Conservation (phyloP, 1,284 basidiomycete genomes). For the Ustilago cynodontis region DNA sequence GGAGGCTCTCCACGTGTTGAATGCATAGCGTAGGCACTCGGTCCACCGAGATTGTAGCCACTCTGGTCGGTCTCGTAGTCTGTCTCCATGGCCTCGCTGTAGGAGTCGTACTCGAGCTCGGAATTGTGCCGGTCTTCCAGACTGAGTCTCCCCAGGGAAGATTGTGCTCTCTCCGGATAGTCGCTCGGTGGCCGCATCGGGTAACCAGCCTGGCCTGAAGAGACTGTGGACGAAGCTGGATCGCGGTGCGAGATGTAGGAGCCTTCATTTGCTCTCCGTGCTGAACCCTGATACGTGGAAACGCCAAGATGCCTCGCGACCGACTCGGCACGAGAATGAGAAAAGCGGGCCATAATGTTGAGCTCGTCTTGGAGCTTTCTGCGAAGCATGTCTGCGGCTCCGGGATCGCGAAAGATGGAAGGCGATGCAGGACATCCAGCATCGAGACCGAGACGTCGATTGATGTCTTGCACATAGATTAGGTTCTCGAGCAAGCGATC, state of each 20-base stretch:
- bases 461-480: conserved; percentile 44
- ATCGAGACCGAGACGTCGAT: conserved; percentile 36
- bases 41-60: not conserved
- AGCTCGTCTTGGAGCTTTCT: conserved; percentile 37
- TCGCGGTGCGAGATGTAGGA: not conserved
- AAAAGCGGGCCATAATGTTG: conserved; percentile 34
- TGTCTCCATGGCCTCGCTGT: not conserved
- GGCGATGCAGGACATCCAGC: conserved; percentile 25
- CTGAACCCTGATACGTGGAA: not conserved
- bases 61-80: conserved; percentile 2
- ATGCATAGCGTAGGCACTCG: not conserved
- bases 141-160: conserved; percentile 17
- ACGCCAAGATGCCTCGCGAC: conserved; percentile 34
- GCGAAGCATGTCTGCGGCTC: conserved; percentile 19
- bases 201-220: conserved; percentile 25
- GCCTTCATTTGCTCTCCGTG: not conserved
- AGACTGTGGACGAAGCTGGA: not conserved
- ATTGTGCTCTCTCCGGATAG: conserved; percentile 7
- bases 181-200: conserved; percentile 7
- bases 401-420: conserved; percentile 20
- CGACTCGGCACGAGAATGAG: conserved; percentile 31
- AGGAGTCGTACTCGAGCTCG: not conserved
- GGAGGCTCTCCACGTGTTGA: not conserved
- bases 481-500: conserved; percentile 39
- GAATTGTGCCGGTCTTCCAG: conserved; percentile 24